These are phyloP conservation scores for Tricholomella constricta DNA, from an alignment of 768 basidiomycete genomes.

Conservation along the genomic window DNA sequence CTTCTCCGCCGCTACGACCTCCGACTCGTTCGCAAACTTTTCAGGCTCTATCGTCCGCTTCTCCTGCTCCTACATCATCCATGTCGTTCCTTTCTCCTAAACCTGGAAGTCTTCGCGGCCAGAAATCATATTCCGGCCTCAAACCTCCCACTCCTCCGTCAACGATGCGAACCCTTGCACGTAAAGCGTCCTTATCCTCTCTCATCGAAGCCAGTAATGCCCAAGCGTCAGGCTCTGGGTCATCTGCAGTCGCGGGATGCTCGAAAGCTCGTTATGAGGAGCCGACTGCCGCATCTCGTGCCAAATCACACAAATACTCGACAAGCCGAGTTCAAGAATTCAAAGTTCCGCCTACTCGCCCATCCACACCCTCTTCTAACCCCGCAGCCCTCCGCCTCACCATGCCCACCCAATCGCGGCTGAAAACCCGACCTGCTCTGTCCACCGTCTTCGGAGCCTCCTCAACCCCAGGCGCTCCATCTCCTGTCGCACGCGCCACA, in stretches of 20 bases:
- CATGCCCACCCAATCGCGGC: constrained; percentile 80
- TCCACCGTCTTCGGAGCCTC: constrained; percentile 70
- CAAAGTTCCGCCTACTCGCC: constrained; percentile 73
- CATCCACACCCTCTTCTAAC: constrained; percentile 79
- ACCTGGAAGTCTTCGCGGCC: constrained; percentile 74
- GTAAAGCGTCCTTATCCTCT: constrained; percentile 81
- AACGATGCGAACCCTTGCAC: constrained; percentile 59
- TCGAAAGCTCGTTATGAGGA: constrained; percentile 67
- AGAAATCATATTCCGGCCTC: constrained; percentile 82
- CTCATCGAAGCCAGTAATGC: constrained; percentile 62
- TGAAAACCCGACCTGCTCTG: constrained; percentile 74
- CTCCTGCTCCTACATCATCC: constrained; percentile 50
- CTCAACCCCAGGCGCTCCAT: constrained; percentile 33
- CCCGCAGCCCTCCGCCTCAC: constrained; percentile 78
- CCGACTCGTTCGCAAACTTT: constrained; percentile 61
- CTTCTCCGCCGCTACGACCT: constrained; percentile 66
- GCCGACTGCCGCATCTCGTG: constrained; percentile 80
- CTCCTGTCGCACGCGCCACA: constrained; percentile 46
- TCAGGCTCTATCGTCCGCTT: constrained; percentile 54
- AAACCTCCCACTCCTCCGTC: constrained; percentile 76
- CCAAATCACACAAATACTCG: constrained; percentile 69
- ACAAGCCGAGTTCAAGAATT: constrained; percentile 68
- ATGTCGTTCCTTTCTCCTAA: constrained; percentile 66
- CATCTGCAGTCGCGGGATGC: constrained; percentile 34
- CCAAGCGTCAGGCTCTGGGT: constrained; percentile 59